Percentiles rank a stretch among this genome's conserved stretches.
These are phyloP conservation scores for Cystofilobasidium ferigula DNA, from an alignment of 768 basidiomycete species.

Conservation along the genomic window DNA sequence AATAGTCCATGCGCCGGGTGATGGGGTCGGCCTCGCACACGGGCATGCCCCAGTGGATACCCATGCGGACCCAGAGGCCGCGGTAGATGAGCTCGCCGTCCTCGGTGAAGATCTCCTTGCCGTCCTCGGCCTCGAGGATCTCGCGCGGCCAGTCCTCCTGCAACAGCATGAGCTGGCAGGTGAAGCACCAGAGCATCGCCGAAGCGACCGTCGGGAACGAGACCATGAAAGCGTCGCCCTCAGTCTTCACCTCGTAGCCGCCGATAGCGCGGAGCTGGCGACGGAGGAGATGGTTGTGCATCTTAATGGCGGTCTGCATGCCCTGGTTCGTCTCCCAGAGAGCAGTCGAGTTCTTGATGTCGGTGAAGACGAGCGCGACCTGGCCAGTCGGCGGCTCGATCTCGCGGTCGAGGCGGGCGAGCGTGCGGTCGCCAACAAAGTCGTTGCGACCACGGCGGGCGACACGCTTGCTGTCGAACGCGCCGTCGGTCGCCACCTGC, in stretches of 20 bases:
- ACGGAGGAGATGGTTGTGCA: conserved; percentile 79
- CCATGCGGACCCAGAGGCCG: conserved; percentile 92
- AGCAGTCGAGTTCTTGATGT: conserved; percentile 91
- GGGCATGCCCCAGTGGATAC: conserved; percentile 83
- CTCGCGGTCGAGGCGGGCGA: conserved; percentile 57
- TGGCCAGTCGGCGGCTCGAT: conserved; percentile 75
- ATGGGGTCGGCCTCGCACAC: conserved; percentile 83
- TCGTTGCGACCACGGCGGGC: conserved; percentile 40
- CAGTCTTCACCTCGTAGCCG: conserved; percentile 98
- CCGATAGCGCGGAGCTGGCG: conserved; percentile 77
- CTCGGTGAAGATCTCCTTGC: conserved; percentile 60
- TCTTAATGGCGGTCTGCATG: conserved; percentile 83
- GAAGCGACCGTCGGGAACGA: conserved; percentile 81
- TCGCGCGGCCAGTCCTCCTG: conserved; percentile 82
- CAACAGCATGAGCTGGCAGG: conserved; percentile 71
- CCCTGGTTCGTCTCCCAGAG: conserved; percentile 93
- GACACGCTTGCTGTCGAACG: conserved; percentile 39
- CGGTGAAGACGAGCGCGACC: conserved; percentile 89
- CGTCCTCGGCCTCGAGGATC: conserved; percentile 84
- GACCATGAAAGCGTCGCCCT: conserved; percentile 98
- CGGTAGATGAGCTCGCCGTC: conserved; percentile 62
- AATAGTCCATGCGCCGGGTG: conserved; percentile 94
- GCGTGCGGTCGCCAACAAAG: conserved; percentile 45
- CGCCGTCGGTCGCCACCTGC: conserved; percentile 41
- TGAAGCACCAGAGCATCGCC: conserved; percentile 81